A percentile compares a stretch with the other conserved stretches of the same genome.
Conservation (phyloP, 2,329 filamentous ascomycete species). For the Monosporascus ibericus region DNA sequence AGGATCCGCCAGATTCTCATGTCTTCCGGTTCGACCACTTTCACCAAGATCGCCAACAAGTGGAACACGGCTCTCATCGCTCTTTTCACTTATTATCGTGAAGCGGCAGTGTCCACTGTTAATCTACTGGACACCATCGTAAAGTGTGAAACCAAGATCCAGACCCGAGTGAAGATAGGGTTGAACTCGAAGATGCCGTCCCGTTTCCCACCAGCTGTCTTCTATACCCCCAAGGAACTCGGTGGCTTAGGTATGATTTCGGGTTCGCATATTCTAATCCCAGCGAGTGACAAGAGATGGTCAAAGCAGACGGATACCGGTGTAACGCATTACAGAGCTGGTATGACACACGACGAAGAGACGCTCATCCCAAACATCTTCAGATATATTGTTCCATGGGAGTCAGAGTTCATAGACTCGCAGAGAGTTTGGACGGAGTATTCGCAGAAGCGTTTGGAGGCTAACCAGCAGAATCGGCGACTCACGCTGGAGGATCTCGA, state of each 20-base stretch:
- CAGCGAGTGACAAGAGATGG: constrained; percentile 96
- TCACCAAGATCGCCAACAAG: constrained; percentile 99
- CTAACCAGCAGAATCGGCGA: constrained; percentile 92
- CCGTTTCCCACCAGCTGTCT: constrained; percentile 94
- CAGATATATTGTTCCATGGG: constrained; percentile 98
- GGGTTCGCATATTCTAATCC: constrained; percentile 94
- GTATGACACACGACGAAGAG: constrained; percentile 98
- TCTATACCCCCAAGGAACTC: constrained; percentile 97
- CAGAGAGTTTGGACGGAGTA: constrained; percentile 99
- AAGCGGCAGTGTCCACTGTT: constrained; percentile 93
- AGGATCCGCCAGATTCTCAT: constrained; percentile 97
- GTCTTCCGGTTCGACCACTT: constrained; percentile 98
- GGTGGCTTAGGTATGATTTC: constrained; percentile 99
- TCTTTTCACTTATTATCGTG: constrained; percentile 96
- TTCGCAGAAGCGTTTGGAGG: constrained; percentile 93
- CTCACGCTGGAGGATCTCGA: constrained; percentile 94
- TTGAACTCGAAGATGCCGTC: constrained; percentile 99
- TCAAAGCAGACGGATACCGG: constrained; percentile 97
- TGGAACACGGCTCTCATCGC: constrained; percentile 98
- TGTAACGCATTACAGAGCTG: constrained; percentile 92
- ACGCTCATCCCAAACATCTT: constrained; percentile 98
- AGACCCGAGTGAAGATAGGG: constrained; percentile 97
- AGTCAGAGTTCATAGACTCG: constrained; percentile 97
- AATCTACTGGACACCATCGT: constrained; percentile 94
- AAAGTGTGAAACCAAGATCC: constrained; percentile 99